These are phyloP conservation scores for Septoria linicola DNA, from an alignment of 2,329 filamentous ascomycete species.

Conservation along the genomic window DNA sequence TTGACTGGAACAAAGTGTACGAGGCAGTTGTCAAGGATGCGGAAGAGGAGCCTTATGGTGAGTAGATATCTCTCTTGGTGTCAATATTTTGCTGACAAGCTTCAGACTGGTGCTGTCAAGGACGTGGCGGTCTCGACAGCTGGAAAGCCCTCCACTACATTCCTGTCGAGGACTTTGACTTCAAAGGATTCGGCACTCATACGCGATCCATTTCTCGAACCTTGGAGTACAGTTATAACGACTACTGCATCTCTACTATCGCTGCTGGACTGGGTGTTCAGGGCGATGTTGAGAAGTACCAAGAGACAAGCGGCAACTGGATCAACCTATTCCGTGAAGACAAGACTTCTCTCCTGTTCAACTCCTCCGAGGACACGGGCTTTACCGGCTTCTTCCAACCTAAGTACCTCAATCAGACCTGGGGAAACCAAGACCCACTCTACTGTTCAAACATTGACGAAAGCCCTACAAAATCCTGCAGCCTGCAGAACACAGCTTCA, in stretches of 20 bases:
- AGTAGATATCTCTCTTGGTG: neutral
- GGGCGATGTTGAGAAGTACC: constrained; percentile 46
- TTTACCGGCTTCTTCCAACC: constrained; percentile 68
- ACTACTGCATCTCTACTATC: constrained; percentile 44
- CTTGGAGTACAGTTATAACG: constrained; percentile 52
- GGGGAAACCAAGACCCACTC: constrained; percentile 54
- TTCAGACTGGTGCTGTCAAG: constrained; percentile 59
- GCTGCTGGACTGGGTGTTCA: constrained; percentile 45
- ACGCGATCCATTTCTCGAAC: constrained; percentile 55
- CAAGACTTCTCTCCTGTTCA: constrained; percentile 54
- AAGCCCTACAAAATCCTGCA: constrained; percentile 38
- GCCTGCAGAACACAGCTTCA: constrained; percentile 49
- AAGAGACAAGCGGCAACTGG: constrained; percentile 62
- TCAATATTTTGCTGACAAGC: constrained; percentile 12
- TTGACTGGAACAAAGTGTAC: constrained; percentile 65
- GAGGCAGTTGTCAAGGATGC: constrained; percentile 65
- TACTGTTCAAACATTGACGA: constrained; percentile 44
- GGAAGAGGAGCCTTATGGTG: constrained; percentile 47
- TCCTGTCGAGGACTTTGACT: constrained; percentile 46
- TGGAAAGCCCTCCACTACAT: constrained; percentile 67
- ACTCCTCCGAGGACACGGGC: constrained; percentile 49
- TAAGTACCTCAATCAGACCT: constrained; percentile 50
- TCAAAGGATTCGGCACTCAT: constrained; percentile 48
- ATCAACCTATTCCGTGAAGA: constrained; percentile 62
- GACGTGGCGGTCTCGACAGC: constrained; percentile 66